Evolutionary conservation across 805 yeast genomes (phyloP), one percentile per base, ranked within the genome.

Genomic region (Teunomyces gatunensis): DNA sequence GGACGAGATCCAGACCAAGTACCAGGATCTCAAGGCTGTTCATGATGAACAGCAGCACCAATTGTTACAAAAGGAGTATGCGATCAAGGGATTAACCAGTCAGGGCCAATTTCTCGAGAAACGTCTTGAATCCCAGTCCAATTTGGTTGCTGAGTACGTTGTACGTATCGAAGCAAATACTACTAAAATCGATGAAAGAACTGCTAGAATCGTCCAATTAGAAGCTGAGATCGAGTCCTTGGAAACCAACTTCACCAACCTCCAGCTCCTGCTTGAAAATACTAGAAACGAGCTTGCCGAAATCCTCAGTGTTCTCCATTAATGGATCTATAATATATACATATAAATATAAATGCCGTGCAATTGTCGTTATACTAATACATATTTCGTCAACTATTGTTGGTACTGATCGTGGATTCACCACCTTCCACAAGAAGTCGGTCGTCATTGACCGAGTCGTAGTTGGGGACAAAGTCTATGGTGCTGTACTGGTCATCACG

Each of bases 391-490:
- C 21, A 15, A 17, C n/a, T 33, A 17, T 18, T 39, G 11, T 42
- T 35, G 46, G 39, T 46, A 34, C 45, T 15, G 46, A 42, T 37
- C 44, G 42, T 25, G 41, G 34, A 18, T 13, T 42, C 21, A 5
- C 34, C 13, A 17, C 49, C 46, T 13, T 47, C 44, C 18, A 34
- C 41, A 13, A 47, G 37, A 21, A 65, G 48, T 29, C 52, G 52
- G 52, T 67, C 71, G 36, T 64, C 53, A 23, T 55, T 60, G 3
- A 62, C 59, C 5, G 57, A 49, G 35, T 60, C 61, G 54, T 70
- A 70, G 39, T 60, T 61, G 2, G 75, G 75, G 7, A 69, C 75
- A 46, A 54, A 62, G 39, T 69, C 74, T 5, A 54, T 56, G 5
- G 54, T 50, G 18, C 57, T 59, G 30, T 57, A 56, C 50, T 52